A percentile compares a stretch with the other conserved stretches of the same genome.
Conservation (phyloP, 768 basidiomycete species). For the Psilocybe cubensis region DNA sequence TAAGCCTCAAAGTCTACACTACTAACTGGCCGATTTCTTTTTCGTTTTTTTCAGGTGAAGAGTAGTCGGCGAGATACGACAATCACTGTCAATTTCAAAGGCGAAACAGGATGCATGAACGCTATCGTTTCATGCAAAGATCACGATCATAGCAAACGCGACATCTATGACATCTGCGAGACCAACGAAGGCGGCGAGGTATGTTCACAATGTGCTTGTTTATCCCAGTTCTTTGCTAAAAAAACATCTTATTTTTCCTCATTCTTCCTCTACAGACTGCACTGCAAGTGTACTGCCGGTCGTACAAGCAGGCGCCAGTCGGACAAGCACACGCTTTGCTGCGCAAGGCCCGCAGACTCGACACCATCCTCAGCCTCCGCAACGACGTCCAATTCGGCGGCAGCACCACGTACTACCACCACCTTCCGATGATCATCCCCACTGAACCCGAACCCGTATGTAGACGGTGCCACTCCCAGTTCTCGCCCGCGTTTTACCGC, state of each 20-base stretch:
- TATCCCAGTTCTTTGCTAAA: neutral
- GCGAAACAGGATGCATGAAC: constrained; percentile 77
- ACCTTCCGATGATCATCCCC: constrained; percentile 22
- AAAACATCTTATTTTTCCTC: constrained; percentile 1
- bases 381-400: constrained; percentile 38
- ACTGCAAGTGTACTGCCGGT: constrained; percentile 82
- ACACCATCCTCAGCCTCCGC: constrained; percentile 62
- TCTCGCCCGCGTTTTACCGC: constrained; percentile 78
- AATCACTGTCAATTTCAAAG: constrained; percentile 72
- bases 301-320: constrained; percentile 80
- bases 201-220: constrained; percentile 24
- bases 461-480: constrained; percentile 64
- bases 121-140: constrained; percentile 80
- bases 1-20: neutral
- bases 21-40: neutral
- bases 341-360: constrained; percentile 87
- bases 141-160: constrained; percentile 65
- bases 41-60: constrained; percentile 63
- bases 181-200: constrained; percentile 84
- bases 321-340: constrained; percentile 82
- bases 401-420: no score
- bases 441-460: constrained; percentile 50
- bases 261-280: constrained; percentile 62
- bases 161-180: constrained; percentile 85
- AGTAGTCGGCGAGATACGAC: constrained; percentile 71